These are phyloP conservation scores for Penicillium fuscoglaucum DNA, from an alignment of 2,329 filamentous ascomycete genomes.

Conservation along the genomic window DNA sequence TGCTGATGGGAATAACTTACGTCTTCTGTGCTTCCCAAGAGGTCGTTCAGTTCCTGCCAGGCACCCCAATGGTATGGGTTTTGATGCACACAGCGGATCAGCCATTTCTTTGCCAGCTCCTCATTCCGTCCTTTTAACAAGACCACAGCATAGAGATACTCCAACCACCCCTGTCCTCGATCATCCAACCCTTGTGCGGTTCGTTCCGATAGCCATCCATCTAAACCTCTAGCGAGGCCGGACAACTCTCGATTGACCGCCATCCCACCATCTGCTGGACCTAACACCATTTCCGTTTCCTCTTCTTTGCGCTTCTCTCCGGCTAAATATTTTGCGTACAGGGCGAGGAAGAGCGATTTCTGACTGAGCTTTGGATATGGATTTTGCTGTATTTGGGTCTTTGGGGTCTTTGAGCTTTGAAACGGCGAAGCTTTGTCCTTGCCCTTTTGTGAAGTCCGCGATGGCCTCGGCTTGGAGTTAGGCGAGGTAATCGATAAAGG, in stretches of 20 bases:
- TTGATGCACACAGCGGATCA: constrained; percentile 83
- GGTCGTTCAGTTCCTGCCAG: constrained; percentile 85
- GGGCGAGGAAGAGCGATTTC: constrained; percentile 84
- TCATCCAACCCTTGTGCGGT: constrained; percentile 59
- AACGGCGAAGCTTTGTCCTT: constrained; percentile 60
- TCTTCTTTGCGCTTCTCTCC: constrained; percentile 97
- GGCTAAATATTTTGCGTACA: constrained; percentile 89
- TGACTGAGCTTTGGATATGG: constrained; percentile 67
- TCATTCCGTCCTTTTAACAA: constrained; percentile 90
- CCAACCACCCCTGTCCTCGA: constrained; percentile 85
- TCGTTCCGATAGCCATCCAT: constrained; percentile 75
- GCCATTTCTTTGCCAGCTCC: constrained; percentile 75
- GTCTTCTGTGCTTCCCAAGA: constrained; percentile 79
- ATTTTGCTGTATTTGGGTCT: constrained; percentile 36
- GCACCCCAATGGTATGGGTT: constrained; percentile 97
- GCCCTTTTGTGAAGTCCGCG: constrained; percentile 51
- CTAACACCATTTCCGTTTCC: constrained; percentile 95
- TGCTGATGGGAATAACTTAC: constrained; percentile 52
- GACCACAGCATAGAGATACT: constrained; percentile 80
- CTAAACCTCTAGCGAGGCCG: constrained; percentile 70
- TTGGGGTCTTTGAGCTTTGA: constrained; percentile 40
- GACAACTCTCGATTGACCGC: constrained; percentile 83
- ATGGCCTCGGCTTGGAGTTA: constrained; percentile 41
- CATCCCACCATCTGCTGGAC: constrained; percentile 82
- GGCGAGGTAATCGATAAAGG: constrained; percentile 50